phyloP scores from a whole-genome alignment of 352 stramenopile species.

The Phytopythium sindhum region DNA sequence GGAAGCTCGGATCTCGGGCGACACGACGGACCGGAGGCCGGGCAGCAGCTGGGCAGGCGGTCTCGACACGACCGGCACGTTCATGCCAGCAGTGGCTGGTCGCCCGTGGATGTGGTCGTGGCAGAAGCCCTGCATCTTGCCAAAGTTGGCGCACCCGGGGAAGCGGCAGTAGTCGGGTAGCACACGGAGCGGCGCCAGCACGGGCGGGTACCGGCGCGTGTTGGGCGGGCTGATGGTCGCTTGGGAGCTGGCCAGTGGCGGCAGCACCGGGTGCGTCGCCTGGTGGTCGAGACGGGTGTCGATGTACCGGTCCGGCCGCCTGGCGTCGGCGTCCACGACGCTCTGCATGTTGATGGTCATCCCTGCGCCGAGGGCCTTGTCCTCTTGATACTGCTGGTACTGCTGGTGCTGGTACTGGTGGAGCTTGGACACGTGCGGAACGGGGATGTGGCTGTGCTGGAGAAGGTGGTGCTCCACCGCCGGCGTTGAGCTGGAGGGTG shows the following conservation, averaged over 20 bases:
- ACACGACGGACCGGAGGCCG: slow-evolving; percentile 21
- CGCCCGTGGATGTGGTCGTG: slow-evolving; percentile 51
- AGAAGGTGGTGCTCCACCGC: neutral
- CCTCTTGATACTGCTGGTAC: neutral
- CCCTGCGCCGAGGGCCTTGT: neutral
- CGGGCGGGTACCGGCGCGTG: slow-evolving; percentile 25
- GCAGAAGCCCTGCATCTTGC: slow-evolving; percentile 67
- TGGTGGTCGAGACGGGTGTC: neutral
- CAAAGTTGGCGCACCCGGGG: slow-evolving; percentile 54
- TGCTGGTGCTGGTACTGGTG: neutral
- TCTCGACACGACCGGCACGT: neutral
- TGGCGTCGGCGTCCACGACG: slow-evolving; percentile 5
- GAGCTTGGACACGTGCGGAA: neutral
- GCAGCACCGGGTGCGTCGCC: slow-evolving; percentile 16
- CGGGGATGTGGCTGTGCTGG: neutral
- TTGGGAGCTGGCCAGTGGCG: slow-evolving; percentile 30
- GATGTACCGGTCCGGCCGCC: neutral
- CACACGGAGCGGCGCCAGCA: slow-evolving; percentile 38
- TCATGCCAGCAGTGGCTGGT: slow-evolving; percentile 12
- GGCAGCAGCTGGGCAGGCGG: slow-evolving; percentile 20
- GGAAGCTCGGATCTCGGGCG: slow-evolving; percentile 9
- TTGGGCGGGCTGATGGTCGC: slow-evolving; percentile 50
- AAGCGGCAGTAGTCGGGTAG: slow-evolving; percentile 43
- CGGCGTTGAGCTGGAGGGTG: neutral
- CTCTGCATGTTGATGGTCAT: slow-evolving; percentile 9